These are phyloP conservation scores for Magnaporthales sp. DNA, from an alignment of 2,329 filamentous ascomycete species.

Conservation along the genomic window DNA sequence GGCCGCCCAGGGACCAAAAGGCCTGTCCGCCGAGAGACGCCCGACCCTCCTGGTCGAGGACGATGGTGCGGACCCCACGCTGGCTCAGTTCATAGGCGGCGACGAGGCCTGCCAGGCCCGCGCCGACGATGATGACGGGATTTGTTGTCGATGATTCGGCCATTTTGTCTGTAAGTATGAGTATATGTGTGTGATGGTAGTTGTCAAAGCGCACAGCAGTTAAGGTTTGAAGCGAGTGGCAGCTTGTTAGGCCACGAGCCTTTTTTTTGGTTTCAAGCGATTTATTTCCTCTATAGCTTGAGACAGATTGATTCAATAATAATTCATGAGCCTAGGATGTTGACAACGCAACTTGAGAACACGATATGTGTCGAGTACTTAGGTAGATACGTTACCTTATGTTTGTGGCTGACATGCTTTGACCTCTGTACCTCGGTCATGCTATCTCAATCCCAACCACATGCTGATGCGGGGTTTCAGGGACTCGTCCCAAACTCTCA, in stretches of 20 bases:
- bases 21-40: slow-evolving; percentile 51
- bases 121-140: slow-evolving; percentile 47
- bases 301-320: background rate
- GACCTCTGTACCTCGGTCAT: background rate
- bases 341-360: background rate
- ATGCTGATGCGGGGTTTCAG: background rate
- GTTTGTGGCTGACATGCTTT: background rate
- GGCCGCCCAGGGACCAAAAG: slow-evolving; percentile 54
- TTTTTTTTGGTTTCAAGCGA: background rate
- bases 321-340: background rate
- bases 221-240: background rate
- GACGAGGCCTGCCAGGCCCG: slow-evolving; percentile 49
- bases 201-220: background rate
- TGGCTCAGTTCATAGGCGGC: slow-evolving; percentile 47
- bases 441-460: background rate
- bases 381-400: background rate
- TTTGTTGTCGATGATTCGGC: slow-evolving; percentile 8
- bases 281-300: background rate
- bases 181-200: background rate
- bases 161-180: background rate
- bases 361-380: background rate
- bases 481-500: background rate
- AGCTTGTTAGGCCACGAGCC: background rate
- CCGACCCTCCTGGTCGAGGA: slow-evolving; percentile 51
- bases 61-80: slow-evolving; percentile 37